These are phyloP conservation scores for Pezicula carpinea DNA, from an alignment of 2,329 filamentous ascomycete genomes.

Conservation along the genomic window DNA sequence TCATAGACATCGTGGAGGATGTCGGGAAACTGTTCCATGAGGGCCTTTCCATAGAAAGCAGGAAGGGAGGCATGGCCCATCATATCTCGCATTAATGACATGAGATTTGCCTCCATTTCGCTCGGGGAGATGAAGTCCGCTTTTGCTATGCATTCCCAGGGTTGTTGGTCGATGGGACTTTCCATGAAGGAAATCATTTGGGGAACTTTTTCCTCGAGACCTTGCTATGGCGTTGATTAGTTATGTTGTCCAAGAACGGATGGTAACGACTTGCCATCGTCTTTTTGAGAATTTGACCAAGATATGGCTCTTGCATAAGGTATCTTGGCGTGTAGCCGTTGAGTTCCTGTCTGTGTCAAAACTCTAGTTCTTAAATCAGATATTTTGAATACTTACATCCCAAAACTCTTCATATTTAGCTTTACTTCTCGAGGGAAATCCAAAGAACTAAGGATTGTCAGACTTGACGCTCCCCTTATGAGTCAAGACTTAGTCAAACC, in stretches of 20 bases:
- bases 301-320: slow-evolving; percentile 42
- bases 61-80: slow-evolving; percentile 45
- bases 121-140: slow-evolving; percentile 36
- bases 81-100: slow-evolving; percentile 50
- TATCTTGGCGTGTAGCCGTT: slow-evolving; percentile 24
- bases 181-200: slow-evolving; percentile 55
- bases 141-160: slow-evolving; percentile 53
- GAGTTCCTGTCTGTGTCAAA: slow-evolving; percentile 29
- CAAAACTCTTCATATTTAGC: slow-evolving; percentile 18
- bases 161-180: slow-evolving; percentile 55
- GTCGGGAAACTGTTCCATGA: slow-evolving; percentile 45
- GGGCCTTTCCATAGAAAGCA: slow-evolving; percentile 47
- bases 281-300: slow-evolving; percentile 35
- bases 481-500: slow-evolving; percentile 7
- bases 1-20: slow-evolving; percentile 50
- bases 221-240: neutral
- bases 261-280: slow-evolving; percentile 28
- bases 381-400: slow-evolving; percentile 15
- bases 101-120: slow-evolving; percentile 47
- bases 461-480: neutral
- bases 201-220: slow-evolving; percentile 40
- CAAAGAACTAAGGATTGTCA: slow-evolving; percentile 24
- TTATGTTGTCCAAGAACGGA: neutral
- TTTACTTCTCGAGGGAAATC: slow-evolving; percentile 18
- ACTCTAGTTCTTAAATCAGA: slow-evolving; percentile 33